Evolutionary conservation across 1,139 yeast genomes (phyloP), one percentile per base, ranked within the genome.

Genomic region (Candida tropicalis): DNA sequence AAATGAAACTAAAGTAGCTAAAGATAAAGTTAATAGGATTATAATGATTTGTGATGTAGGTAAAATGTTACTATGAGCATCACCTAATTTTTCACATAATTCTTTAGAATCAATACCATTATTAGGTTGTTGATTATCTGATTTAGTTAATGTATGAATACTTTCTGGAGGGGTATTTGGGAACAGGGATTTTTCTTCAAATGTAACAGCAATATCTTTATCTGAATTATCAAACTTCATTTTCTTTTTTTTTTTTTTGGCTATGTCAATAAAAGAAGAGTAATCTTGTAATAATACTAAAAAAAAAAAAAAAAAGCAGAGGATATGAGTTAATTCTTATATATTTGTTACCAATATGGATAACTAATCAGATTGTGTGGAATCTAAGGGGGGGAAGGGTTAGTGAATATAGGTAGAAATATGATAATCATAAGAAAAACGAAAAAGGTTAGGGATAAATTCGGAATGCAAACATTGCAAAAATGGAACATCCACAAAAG

Each of bases 11-110:
- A 61, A 46, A 38, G 51, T 45, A 37, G 58, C 68, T 39, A 62
- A 47, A 1, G 69, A 56, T 44, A 68, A 53, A 4, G 62, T 57
- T 8, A 47, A 37, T 38, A 71, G 54, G 22, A 66, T 60, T 3
- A 64, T 46, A 2, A 71, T 47, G 12, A 71, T 58, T 44, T 65
- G 59, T 38, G 56, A 61, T 2, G 55, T 56, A 3, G 73, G 70
- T 26, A 70, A 51, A 7, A 65, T 50, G 42, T 70, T 69, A 49
- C 59, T 50, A 51, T 71, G 75, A 2, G 66, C 64, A 44, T 68
- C 72, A 1, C 75, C 75, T 26, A 70, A 48, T 44, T 58, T 57
- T n/a, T 65, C 66, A 7, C 61, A 56, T 25, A 66, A 49, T n/a
- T 56, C 57, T 9, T 42, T 37, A 18, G 44, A 42, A 24, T 47